Percentiles rank a stretch among this genome's conserved stretches.
Evolutionary conservation across 2,329 filamentous ascomycete genomes (phyloP).

Genomic region (Amauroascus niger): DNA sequence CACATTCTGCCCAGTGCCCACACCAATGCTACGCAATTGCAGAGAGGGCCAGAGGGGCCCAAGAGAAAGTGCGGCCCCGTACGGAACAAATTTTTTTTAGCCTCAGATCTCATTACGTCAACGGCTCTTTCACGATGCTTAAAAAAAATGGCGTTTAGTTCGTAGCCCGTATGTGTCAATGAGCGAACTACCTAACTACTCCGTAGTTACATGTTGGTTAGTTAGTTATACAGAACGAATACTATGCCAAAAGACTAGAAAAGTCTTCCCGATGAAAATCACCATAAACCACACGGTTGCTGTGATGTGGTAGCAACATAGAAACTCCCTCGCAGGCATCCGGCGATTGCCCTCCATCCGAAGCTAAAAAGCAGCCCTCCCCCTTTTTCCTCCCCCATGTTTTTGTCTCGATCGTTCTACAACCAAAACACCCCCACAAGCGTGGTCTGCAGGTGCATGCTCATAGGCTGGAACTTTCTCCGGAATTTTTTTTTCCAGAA

Average conservation of each 20-base stretch:
- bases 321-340: too few species aligned
- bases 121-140: background rate
- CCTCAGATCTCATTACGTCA: background rate
- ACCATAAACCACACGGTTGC: too few species aligned
- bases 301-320: too few species aligned
- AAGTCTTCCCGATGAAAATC: too few species aligned
- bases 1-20: background rate
- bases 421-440: background rate
- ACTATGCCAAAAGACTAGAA: background rate
- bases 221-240: background rate
- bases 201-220: too few species aligned
- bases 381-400: background rate
- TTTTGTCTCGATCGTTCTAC: background rate
- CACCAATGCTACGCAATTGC: too few species aligned
- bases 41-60: too few species aligned
- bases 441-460: conserved; percentile 6
- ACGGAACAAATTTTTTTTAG: background rate
- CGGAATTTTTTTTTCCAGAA: background rate
- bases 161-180: too few species aligned
- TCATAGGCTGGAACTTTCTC: conserved; percentile 9
- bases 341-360: background rate
- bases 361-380: background rate
- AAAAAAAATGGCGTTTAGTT: background rate
- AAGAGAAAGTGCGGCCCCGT: background rate
- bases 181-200: too few species aligned